These are phyloP conservation scores for Stagonosporopsis vannaccii DNA, from an alignment of 2,329 filamentous ascomycete genomes.

Conservation along the genomic window DNA sequence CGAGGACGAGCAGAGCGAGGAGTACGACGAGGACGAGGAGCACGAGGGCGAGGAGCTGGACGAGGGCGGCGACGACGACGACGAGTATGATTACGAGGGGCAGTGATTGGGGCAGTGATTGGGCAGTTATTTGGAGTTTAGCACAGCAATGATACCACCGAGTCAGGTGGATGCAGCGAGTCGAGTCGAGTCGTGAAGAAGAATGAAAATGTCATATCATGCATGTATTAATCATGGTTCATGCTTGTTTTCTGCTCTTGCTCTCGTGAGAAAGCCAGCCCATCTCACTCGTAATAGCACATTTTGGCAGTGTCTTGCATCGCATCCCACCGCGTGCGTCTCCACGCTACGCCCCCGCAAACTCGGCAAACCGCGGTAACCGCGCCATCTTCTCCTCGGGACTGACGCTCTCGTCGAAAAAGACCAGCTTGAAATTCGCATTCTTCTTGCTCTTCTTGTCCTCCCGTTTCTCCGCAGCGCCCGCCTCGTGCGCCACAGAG, in stretches of 20 bases:
- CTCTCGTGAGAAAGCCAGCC: no score
- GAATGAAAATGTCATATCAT: not conserved
- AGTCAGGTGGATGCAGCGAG: no score
- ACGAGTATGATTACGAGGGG: conserved; percentile 23
- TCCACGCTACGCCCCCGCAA: conserved; percentile 28
- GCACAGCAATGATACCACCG: not conserved
- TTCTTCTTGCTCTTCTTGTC: conserved; percentile 70
- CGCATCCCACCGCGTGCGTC: not conserved
- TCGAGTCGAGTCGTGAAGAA: not conserved
- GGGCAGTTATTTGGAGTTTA: no score
- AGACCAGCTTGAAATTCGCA: conserved; percentile 70
- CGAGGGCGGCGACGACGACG: conserved; percentile 9
- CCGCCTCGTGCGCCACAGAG: conserved; percentile 49
- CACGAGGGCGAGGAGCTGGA: conserved; percentile 43
- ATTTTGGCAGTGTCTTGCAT: no score
- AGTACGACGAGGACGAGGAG: conserved; percentile 49
- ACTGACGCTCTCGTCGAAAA: conserved; percentile 79
- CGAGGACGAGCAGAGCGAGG: conserved; percentile 42
- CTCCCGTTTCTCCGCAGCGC: conserved; percentile 49
- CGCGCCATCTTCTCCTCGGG: conserved; percentile 89
- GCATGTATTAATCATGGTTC: not conserved
- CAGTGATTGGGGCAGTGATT: not conserved
- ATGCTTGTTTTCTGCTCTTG: not conserved
- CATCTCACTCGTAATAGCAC: no score
- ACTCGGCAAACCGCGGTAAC: conserved; percentile 73